Conservation (phyloP, 75 land plant genomes). For the Sequoia sempervirens region DNA sequence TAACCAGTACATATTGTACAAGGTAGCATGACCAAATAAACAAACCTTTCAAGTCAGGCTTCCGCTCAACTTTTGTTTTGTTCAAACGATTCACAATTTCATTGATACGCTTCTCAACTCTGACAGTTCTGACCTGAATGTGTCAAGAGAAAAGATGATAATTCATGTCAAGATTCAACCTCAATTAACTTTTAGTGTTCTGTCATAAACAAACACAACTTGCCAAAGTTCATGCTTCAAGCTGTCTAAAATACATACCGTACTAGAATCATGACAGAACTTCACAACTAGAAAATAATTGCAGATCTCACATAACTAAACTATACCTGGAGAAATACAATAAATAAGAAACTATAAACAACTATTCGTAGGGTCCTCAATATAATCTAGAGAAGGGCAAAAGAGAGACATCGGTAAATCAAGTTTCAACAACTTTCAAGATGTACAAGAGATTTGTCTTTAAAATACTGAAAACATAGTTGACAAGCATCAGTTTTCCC, state of each 20-base stretch:
- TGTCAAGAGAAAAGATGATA: not conserved
- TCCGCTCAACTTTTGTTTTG: slow-evolving; percentile 90
- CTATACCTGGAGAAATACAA: not conserved
- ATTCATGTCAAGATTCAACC: not conserved
- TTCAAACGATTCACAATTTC: slow-evolving; percentile 93
- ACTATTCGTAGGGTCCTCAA: not conserved
- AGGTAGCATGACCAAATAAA: not conserved
- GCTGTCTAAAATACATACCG: not conserved
- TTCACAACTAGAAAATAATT: not conserved
- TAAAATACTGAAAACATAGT: not conserved
- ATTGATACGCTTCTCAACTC: slow-evolving; percentile 89
- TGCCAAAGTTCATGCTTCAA: not conserved
- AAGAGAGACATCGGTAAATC: not conserved
- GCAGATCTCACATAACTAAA: not conserved
- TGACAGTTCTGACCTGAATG: slow-evolving; percentile 78
- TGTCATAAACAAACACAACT: not conserved
- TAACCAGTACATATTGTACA: not conserved
- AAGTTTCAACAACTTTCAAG: not conserved
- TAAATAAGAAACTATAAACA: not conserved
- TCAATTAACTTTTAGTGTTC: not conserved
- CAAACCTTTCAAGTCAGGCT: slow-evolving; percentile 88
- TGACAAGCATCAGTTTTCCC: not conserved
- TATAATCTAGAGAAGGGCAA: not conserved
- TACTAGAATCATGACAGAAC: not conserved
- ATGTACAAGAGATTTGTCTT: not conserved